Conservation (phyloP, 2,329 filamentous ascomycete species). For the Aspergillus nomiae region DNA sequence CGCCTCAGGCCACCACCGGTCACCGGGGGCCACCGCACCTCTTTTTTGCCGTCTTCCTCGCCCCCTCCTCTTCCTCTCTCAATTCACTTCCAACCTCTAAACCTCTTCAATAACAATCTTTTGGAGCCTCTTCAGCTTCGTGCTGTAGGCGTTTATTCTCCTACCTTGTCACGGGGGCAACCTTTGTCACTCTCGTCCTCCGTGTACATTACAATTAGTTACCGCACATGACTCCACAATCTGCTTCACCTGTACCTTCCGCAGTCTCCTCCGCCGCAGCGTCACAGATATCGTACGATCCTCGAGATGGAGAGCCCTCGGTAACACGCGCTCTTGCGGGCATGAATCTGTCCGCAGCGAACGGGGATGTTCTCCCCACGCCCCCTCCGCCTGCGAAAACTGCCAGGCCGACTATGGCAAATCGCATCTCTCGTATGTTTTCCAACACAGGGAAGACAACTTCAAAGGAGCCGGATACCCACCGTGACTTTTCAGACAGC, state of each 20-base stretch:
- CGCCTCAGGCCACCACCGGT: constrained; percentile 27
- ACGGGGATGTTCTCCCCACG: constrained; percentile 37
- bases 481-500: constrained; percentile 41
- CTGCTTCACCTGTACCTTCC: constrained; percentile 46
- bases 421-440: constrained; percentile 51
- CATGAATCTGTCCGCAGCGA: constrained; percentile 42
- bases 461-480: constrained; percentile 33
- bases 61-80: constrained; percentile 3
- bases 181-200: constrained; percentile 25
- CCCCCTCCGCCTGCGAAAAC: constrained; percentile 34
- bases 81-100: constrained; percentile 6
- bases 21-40: constrained; percentile 21
- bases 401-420: constrained; percentile 45
- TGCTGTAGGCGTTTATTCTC: constrained; percentile 26
- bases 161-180: constrained; percentile 24
- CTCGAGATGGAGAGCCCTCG: constrained; percentile 41
- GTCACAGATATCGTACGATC: constrained; percentile 43
- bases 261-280: constrained; percentile 44
- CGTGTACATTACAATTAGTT: constrained; percentile 22
- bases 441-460: constrained; percentile 41
- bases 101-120: constrained; percentile 14
- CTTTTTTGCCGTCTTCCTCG: constrained; percentile 20
- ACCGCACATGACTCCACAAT: constrained; percentile 46
- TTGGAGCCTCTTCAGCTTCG: constrained; percentile 27
- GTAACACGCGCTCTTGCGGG: constrained; percentile 48